These are phyloP conservation scores for Lasiosphaeria hispida DNA, from an alignment of 495 filamentous ascomycete genomes.

Conservation along the genomic window DNA sequence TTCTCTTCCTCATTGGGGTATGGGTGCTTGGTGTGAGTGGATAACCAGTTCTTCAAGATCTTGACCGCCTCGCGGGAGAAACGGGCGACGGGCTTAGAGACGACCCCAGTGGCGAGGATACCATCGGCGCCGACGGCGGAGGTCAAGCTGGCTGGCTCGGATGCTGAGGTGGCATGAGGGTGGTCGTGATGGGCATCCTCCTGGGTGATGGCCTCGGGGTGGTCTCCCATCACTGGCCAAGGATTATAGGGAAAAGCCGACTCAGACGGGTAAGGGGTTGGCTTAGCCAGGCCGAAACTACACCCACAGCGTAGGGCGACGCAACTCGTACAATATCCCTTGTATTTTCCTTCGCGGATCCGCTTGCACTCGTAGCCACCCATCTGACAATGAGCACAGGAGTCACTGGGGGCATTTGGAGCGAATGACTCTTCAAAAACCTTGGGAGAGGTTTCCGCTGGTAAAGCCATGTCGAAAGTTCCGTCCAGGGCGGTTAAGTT, in stretches of 20 bases:
- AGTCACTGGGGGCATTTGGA: slow-evolving; percentile 34
- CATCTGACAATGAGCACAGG: slow-evolving; percentile 69
- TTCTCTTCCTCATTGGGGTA: slow-evolving; percentile 83
- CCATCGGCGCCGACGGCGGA: slow-evolving; percentile 28
- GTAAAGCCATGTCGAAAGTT: slow-evolving; percentile 17
- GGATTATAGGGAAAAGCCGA: slow-evolving; percentile 42
- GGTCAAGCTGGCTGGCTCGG: slow-evolving; percentile 18
- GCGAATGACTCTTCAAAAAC: slow-evolving; percentile 36
- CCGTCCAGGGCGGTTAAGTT: slow-evolving; percentile 19
- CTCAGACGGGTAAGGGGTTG: slow-evolving; percentile 28
- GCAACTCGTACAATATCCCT: slow-evolving; percentile 72
- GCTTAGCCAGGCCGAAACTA: slow-evolving; percentile 53
- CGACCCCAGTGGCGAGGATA: slow-evolving; percentile 33
- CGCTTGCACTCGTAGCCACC: slow-evolving; percentile 74
- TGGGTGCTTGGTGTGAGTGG: slow-evolving; percentile 68
- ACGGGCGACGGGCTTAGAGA: slow-evolving; percentile 54
- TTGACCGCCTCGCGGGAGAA: slow-evolving; percentile 72
- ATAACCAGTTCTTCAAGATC: slow-evolving; percentile 75
- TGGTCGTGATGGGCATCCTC: slow-evolving; percentile 48
- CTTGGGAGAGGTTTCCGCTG: slow-evolving; percentile 14
- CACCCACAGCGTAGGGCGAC: slow-evolving; percentile 71
- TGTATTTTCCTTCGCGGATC: slow-evolving; percentile 63
- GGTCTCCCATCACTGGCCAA: slow-evolving; percentile 46
- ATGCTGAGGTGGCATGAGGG: slow-evolving; percentile 41
- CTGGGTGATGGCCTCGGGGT: slow-evolving; percentile 42